A percentile compares a stretch with the other conserved stretches of the same genome.
These are phyloP conservation scores for Hericium coralloides DNA, from an alignment of 768 basidiomycete genomes.

Conservation along the genomic window DNA sequence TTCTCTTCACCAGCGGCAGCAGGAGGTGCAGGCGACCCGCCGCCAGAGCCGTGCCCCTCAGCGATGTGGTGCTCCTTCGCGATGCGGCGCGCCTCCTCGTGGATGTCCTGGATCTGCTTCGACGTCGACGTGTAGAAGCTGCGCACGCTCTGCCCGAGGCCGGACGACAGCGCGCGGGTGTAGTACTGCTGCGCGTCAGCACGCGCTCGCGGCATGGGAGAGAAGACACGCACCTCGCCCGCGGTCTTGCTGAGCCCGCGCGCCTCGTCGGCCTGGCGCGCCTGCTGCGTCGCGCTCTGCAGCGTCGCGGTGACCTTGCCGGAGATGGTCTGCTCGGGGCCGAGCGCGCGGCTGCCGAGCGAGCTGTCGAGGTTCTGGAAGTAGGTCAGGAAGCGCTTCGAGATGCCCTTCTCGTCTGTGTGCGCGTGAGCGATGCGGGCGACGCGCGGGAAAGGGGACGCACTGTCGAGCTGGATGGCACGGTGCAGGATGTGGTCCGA, in stretches of 20 bases:
- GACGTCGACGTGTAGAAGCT: constrained; percentile 81
- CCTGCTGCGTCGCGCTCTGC: constrained; percentile 56
- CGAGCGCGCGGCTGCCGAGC: constrained; percentile 62
- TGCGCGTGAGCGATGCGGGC: neutral
- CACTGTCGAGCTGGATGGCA: constrained; percentile 76
- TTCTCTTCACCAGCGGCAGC: too few relatives aligned
- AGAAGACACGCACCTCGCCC: constrained; percentile 39
- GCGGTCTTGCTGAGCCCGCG: constrained; percentile 67
- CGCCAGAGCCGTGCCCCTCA: neutral
- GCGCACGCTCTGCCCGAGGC: constrained; percentile 66
- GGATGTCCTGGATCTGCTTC: constrained; percentile 87
- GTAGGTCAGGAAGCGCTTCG: constrained; percentile 73
- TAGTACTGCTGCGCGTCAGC: constrained; percentile 53
- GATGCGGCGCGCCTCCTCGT: constrained; percentile 86
- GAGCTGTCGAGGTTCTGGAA: constrained; percentile 63
- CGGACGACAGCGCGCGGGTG: constrained; percentile 60
- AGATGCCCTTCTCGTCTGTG: constrained; percentile 79
- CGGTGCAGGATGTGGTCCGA: constrained; percentile 70
- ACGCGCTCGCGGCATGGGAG: neutral
- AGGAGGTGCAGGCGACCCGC: neutral
- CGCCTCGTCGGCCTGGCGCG: constrained; percentile 72
- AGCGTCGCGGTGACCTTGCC: constrained; percentile 61
- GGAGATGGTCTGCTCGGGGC: constrained; percentile 75
- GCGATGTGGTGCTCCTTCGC: constrained; percentile 45
- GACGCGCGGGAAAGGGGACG: constrained; percentile 6